Base-by-base conservation (phyloP, 108 stramenopile species). In the Epithemia pelagica region DNA sequence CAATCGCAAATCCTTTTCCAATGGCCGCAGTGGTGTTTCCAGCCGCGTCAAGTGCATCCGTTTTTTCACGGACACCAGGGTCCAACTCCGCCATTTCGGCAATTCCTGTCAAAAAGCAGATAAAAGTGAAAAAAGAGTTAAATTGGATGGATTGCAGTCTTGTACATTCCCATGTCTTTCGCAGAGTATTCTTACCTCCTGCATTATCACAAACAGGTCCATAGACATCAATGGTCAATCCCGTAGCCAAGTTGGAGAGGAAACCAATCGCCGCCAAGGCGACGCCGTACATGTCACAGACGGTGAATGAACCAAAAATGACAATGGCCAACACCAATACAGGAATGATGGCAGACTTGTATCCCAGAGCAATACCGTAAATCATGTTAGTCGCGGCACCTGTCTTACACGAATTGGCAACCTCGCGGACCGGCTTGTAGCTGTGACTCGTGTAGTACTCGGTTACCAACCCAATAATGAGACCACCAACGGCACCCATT, bases 1-100 rank as follows among this genome's bases (percentile, higher is more conserved):
- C 98, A 69, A 99, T 99, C 51, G 98, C 98, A 67, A 99, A 99
- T 32, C 98, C 98, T 87, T 99, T 99, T 80, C 98, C 98, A 66
- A 97, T 97, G 52, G 98, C 98, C 57, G 98, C 98, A 31, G 98
- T 99, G 73, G 98, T 99, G 84, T 99, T 99, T 53, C 98, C 98
- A 27, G 96, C 96, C 55, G 98, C 94, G 82, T 99, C 98, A 37
- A 99, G 90, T 37, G 96, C 92, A 82, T 99, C 98, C 37, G 98
- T 99, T 84, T 94, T 96, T 79, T 97, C 95, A 61, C 98, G 95
- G 51, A 97, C 96, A 56, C 78, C 68, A 52, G 91, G 85, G 64
- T 90, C 89, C 30, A 97, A 92, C 75, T 96, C 93, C 32, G 96
- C 95, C 98, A 99, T 99, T 83, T 99, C 98, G 58, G 98, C 98